Conservation (phyloP, 768 basidiomycete genomes). For the Pholiota molesta region DNA sequence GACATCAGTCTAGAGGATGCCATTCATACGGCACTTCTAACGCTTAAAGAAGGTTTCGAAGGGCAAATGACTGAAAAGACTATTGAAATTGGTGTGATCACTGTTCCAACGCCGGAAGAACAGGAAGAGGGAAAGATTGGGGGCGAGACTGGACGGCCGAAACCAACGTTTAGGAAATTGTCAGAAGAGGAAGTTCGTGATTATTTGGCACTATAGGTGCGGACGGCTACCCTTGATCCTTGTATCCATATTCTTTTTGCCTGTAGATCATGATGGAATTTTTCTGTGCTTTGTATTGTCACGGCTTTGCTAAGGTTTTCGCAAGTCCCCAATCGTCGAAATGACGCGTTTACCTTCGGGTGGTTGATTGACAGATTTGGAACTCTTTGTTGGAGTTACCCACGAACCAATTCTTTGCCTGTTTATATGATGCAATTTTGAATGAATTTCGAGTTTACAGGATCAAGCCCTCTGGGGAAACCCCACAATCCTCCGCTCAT, state of each 20-base stretch:
- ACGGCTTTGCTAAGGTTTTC: constrained; percentile 4
- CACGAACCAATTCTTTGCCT: background rate
- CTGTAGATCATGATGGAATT: constrained; percentile 13
- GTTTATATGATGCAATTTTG: background rate
- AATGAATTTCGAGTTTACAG: background rate
- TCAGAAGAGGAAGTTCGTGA: constrained; percentile 97
- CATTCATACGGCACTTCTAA: constrained; percentile 97
- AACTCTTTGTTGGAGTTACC: background rate
- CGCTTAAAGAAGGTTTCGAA: constrained; percentile 98
- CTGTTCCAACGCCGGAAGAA: constrained; percentile 76
- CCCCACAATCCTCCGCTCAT: background rate
- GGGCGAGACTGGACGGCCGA: constrained; percentile 67
- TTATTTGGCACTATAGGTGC: constrained; percentile 79
- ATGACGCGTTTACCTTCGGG: background rate
- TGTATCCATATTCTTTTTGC: constrained; percentile 26
- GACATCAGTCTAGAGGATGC: constrained; percentile 99
- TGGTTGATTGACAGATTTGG: background rate
- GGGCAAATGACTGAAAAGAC: constrained; percentile 99
- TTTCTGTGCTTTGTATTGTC: constrained; percentile 20
- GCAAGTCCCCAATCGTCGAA: background rate
- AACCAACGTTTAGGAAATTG: constrained; percentile 92
- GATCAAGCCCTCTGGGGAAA: background rate
- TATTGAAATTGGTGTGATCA: constrained; percentile 97
- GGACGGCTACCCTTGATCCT: constrained; percentile 23
- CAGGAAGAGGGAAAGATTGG: constrained; percentile 74